A percentile compares a stretch with the other conserved stretches of the same genome.
Conservation (phyloP, 2,329 filamentous ascomycete species). For the Didymella arachidicola region DNA sequence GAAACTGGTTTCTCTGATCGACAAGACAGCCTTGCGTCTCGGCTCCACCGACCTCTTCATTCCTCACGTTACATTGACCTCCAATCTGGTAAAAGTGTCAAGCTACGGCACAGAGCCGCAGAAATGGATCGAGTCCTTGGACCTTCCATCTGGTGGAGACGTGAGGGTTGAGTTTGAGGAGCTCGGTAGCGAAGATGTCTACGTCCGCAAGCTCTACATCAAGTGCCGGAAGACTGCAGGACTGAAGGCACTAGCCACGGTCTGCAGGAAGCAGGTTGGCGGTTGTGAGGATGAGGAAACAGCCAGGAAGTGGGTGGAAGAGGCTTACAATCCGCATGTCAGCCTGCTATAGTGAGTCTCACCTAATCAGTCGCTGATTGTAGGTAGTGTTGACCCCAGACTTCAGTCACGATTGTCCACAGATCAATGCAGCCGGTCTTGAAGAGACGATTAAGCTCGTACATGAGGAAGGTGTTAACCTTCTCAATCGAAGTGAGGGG, state of each 20-base stretch:
- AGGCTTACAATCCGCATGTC: slow-evolving; percentile 50
- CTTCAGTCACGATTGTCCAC: slow-evolving; percentile 39
- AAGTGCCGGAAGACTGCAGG: slow-evolving; percentile 42
- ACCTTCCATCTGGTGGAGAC: slow-evolving; percentile 26
- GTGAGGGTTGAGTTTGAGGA: slow-evolving; percentile 41
- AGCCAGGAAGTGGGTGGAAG: slow-evolving; percentile 42
- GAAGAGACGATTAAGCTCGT: slow-evolving; percentile 32
- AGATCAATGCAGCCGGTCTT: slow-evolving; percentile 32
- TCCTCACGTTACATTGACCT: slow-evolving; percentile 55
- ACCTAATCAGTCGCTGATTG: background rate
- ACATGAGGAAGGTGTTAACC: slow-evolving; percentile 32
- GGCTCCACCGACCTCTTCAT: slow-evolving; percentile 50
- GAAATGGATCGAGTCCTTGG: slow-evolving; percentile 47
- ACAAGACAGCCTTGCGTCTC: slow-evolving; percentile 45
- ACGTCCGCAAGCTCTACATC: slow-evolving; percentile 52
- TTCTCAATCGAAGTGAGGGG: slow-evolving; percentile 28
- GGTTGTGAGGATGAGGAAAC: slow-evolving; percentile 33
- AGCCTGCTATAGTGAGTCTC: slow-evolving; percentile 54
- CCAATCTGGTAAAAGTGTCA: slow-evolving; percentile 39
- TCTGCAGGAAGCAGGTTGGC: slow-evolving; percentile 39
- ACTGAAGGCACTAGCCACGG: slow-evolving; percentile 39
- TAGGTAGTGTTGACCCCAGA: slow-evolving; percentile 4
- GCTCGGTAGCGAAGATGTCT: slow-evolving; percentile 47
- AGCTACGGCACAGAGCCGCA: slow-evolving; percentile 45
- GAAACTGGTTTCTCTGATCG: slow-evolving; percentile 47